Base-by-base conservation (phyloP, 164 flowering plant genomes). In the Echeveria elegans region DNA sequence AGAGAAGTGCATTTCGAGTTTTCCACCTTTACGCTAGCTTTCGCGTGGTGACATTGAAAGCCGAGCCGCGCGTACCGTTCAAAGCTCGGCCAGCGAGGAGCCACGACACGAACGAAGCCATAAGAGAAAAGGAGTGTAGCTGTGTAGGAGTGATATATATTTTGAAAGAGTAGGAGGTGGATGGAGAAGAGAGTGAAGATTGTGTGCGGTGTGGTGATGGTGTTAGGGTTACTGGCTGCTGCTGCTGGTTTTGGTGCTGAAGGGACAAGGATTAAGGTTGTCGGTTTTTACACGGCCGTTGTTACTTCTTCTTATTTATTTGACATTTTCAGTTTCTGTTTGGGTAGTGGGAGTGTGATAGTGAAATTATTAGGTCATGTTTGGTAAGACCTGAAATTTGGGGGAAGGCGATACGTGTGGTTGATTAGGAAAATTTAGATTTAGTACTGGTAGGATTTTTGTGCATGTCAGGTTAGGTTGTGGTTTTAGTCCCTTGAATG, bases 211-310 rank as follows among this genome's bases (percentile, higher is more conserved):
- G 61, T 56, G 61, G 61, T 56, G 61, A 16, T 6, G 32, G 61
- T 56, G 32, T 28, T 56, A 56, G 61, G 61, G 61, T 56, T 56
- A 32, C 61, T 56, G 32, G 30, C 61, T 26, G 61, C 32, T 28
- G 61, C 61, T 56, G 14, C 61, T 56, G 61, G 61, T 56, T 56
- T 56, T 29, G 61, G 19, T 56, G 61, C 61, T 3, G 61, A 56
- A 28, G 61, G 31, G 61, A 56, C 31, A 4, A 14, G 61, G 61
- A 56, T 56, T 56, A 56, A 56, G 61, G 61, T 56, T 16, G 30
- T 56, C 32, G 12, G 26, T 10, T 11, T 12, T 19, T 16, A n/a
- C n/a, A n/a, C n/a, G n/a, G n/a, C n/a, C n/a, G n/a, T n/a, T n/a
- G n/a, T n/a, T n/a, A n/a, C 61, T 56, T 56, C 2, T 1, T 26